Base-by-base conservation (phyloP, 305 asterid genomes). In the Caryopteris hybrid region DNA sequence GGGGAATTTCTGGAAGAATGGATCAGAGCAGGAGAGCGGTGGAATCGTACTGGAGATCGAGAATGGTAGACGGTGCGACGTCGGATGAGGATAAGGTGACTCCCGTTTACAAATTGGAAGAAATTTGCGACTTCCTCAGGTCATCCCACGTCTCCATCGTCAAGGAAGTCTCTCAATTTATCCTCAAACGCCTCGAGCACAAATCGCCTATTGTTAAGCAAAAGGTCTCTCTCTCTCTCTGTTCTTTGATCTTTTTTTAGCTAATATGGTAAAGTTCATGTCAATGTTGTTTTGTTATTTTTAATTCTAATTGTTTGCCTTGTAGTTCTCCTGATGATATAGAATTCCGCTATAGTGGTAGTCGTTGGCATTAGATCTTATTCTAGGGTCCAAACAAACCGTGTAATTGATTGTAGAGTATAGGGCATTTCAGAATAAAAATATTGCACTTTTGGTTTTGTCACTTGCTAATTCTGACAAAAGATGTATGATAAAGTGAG, bases 11-110 rank as follows among this genome's bases (percentile, higher is more conserved):
- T 2, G 22, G 76, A 53, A 34, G 72, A 61, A 93, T 91, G 99
- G 98, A 94, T 75, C 91, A 88, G 79, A 91, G 99, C 86, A 86
- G 98, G 86, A 78, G 97, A 71, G 99, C 98, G 54, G 98, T 94
- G 73, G 99, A 94, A 80, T 89, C 98, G 17, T 94, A 94, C 75
- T 89, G 99, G 99, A 81, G 99, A 83, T 89, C 95, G 61, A 79
- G 81, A 74, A 74, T 86, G 90, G 74, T 94, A 61, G 99, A 94
- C 54, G 96, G 74, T 18, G 96, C 93, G 51, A 94, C 99, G 61
- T 83, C 96, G 56, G 96, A 94, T 51, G 97, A 94, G 88, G 96
- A 94, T 70, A 94, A 91, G 84, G 96, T 94, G 59, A 77, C 99
- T 36, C 96, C 99, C 55, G 99, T 94, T 46, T 94, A 94, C 87